These are phyloP conservation scores for Diaporthe sp. DNA, from an alignment of 2,329 filamentous ascomycete genomes.

Conservation along the genomic window DNA sequence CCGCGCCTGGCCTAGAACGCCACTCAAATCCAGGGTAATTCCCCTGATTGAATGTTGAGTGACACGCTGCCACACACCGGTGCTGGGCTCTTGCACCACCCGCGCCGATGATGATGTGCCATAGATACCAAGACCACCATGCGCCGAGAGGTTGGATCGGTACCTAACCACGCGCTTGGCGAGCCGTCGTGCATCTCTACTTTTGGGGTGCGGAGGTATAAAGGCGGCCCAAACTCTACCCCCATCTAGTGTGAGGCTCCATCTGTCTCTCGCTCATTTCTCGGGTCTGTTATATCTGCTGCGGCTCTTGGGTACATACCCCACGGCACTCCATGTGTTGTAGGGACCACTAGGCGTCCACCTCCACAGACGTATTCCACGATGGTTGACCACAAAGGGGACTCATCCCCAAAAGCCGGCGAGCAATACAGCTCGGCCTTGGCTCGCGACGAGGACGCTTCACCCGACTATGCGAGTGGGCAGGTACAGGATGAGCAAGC, in stretches of 20 bases:
- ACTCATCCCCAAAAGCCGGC: not conserved
- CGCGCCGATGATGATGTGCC: conserved; percentile 5
- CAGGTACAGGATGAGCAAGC: conserved; percentile 46
- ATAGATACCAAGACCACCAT: conserved; percentile 17
- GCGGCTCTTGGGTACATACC: not conserved
- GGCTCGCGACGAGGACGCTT: not conserved
- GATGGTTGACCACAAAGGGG: conserved; percentile 24
- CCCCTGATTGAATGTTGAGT: not conserved
- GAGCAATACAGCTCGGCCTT: conserved; percentile 2
- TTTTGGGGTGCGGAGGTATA: conserved; percentile 14
- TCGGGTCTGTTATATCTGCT: not conserved
- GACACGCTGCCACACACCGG: not conserved
- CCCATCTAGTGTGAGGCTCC: conserved; percentile 1
- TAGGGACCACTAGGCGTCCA: not conserved
- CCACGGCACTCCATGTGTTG: not conserved
- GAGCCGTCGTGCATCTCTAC: not conserved
- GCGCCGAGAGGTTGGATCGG: conserved; percentile 26
- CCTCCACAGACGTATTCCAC: not conserved
- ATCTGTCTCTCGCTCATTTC: not conserved
- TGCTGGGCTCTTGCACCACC: not conserved
- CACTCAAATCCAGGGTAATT: not conserved
- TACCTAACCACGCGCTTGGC: conserved; percentile 8
- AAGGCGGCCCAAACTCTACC: not conserved
- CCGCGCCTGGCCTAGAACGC: not conserved
- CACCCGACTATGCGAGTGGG: not conserved